These are phyloP conservation scores for Clausena lansium DNA, from an alignment of 345 rosid species.

Conservation along the genomic window DNA sequence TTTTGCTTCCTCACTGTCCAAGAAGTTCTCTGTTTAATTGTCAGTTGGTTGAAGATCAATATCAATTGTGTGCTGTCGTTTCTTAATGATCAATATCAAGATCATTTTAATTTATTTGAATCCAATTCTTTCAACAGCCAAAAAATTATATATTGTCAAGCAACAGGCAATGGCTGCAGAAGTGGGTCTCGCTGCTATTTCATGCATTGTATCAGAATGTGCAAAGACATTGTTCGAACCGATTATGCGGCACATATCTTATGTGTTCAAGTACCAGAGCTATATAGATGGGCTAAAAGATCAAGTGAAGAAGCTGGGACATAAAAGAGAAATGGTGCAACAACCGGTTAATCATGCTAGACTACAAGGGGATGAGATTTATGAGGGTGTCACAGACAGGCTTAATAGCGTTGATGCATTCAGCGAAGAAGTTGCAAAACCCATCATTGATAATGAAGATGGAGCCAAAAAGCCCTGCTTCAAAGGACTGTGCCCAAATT, in stretches of 20 bases:
- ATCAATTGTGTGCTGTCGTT: too few relatives aligned
- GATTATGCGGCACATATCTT: background rate
- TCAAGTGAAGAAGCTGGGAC: background rate
- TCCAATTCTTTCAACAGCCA: too few relatives aligned
- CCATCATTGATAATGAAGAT: background rate
- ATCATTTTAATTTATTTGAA: too few relatives aligned
- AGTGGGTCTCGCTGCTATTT: too few relatives aligned
- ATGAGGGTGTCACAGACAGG: background rate
- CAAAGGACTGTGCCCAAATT: background rate
- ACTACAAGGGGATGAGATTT: constrained; percentile 3
- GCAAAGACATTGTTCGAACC: too few relatives aligned
- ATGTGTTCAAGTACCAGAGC: constrained; percentile 7
- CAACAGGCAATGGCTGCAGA: too few relatives aligned
- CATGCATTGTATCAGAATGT: too few relatives aligned
- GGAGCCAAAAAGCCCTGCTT: background rate
- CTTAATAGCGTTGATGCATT: background rate
- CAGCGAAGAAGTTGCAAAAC: background rate
- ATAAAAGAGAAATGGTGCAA: constrained; percentile 1
- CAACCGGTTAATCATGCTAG: background rate
- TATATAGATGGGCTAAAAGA: background rate
- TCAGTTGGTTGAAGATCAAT: too few relatives aligned
- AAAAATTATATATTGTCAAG: too few relatives aligned
- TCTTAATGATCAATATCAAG: too few relatives aligned
- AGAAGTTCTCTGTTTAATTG: too few relatives aligned
- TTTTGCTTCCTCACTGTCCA: too few relatives aligned